Base-by-base conservation (phyloP, 345 rosid species). In the Camelina neglecta region DNA sequence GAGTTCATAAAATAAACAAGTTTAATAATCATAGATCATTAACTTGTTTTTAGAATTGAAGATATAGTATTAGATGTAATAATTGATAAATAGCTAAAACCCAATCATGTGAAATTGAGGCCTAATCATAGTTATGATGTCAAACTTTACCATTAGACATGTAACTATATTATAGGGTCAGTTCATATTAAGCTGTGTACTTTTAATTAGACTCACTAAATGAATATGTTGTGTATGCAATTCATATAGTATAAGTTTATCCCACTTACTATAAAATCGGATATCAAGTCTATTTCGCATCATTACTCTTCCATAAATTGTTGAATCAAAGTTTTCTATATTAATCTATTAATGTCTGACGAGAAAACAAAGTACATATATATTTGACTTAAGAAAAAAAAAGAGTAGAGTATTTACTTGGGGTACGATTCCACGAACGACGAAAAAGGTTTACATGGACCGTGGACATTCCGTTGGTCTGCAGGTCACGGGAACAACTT, bases 401-500 rank as follows among this genome's bases (percentile, higher is more conserved):
- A 65, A 57, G 38, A 18, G n/a, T 38, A 55, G 29, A 7, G 58
- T 23, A 10, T 24, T 48, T n/a, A 35, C 38, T 65, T 13, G 49
- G 58, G 57, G 69, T 36, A 58, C 24, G 63, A 20, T 67, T 58
- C 61, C 56, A 61, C 57, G 57, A 75, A 67, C 38, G 47, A 41
- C 62, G 69, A 65, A 41, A 65, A 65, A 65, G 16, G 13, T 42
- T 61, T 33, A 11, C 11, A 41, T 59, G 42, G 44, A 61, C 35
- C 50, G 35, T 69, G 60, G 65, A 69, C 80, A 63, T 70, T 69
- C 71, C 35, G 60, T 57, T 70, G 66, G 71, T 76, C 71, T 76
- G 80, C 70, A 69, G 57, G 71, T 76, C 75, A 69, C 75, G 71
- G 80, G 71, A 55, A 35, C 80, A 76, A 9, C 20, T 69, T 69